Evolutionary conservation across 768 basidiomycete species (phyloP), one percentile per base, ranked within the genome.

Genomic region (Tephrocybe sp.): DNA sequence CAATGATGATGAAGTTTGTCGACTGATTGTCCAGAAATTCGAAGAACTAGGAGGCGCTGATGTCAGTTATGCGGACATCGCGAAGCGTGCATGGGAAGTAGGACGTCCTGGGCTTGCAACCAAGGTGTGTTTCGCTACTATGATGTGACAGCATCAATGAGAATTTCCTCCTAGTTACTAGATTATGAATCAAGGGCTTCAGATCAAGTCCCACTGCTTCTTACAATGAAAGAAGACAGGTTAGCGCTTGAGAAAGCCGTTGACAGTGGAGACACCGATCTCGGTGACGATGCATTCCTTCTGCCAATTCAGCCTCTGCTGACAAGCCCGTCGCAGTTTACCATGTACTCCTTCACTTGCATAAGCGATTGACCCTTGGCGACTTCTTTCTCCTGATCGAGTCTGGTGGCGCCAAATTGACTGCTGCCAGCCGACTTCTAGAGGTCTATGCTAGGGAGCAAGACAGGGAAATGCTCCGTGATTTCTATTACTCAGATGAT

Each of bases 401-500:
- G 67, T 93, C 94, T 43, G 90, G 91, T 11, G 91, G 93, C 2
- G 75, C 83, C 29, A 68, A 72, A 36, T 78, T 95, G 7, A 78
- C 76, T 3, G 82, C 80, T n/a, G 92, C 91, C 0, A 83, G 83
- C 55, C 83, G 76, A 51, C 69, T 97, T 3, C 75, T 95, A 38
- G 89, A 95, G 64, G 91, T 94, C 1, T 95, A 94, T 63, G 92
- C 91, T 0, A 73, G 88, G 31, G 90, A 94, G 63, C 92, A 92
- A 60, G 89, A 95, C 62, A 75, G 88, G 43, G 91, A 91, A 55
- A 88, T 98, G 82, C 71, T 98, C 6, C 77, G 93, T 13, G 94
- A 99, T 64, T 98, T 94, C 68, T 98, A 94, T 66, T 99, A 95
- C 61, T 95, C 95, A 29, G 97, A 99, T 59, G 97, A 98, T 67